Evolutionary conservation across 2,329 filamentous ascomycete species (phyloP).

Genomic region (Alternaria brassicicola): DNA sequence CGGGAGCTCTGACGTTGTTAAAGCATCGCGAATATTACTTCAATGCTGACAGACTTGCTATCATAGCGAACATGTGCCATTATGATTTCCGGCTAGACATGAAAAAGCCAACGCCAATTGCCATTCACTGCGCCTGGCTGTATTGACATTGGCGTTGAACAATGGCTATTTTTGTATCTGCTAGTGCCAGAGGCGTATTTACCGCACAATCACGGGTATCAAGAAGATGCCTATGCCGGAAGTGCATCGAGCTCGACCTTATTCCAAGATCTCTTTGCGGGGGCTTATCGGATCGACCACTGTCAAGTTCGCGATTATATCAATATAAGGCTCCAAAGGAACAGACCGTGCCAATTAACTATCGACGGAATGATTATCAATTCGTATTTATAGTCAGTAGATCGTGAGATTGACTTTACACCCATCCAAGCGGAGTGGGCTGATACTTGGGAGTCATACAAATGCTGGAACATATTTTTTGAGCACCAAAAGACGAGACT

Average conservation of each 20-base stretch:
- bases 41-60: neutral
- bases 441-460: neutral
- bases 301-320: neutral
- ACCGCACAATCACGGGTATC: rapidly evolving
- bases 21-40: neutral
- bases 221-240: neutral
- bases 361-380: neutral
- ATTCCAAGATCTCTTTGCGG: neutral
- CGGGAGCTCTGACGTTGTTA: neutral
- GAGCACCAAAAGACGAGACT: neutral
- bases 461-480: neutral
- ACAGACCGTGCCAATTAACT: neutral
- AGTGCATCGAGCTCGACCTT: neutral
- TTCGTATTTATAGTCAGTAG: neutral
- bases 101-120: neutral
- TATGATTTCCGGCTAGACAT: neutral
- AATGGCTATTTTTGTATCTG: neutral
- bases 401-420: neutral
- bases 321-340: neutral
- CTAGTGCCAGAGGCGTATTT: neutral
- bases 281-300: neutral
- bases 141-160: neutral
- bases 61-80: neutral
- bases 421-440: neutral
- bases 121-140: neutral